Conservation (phyloP, 108 stramenopile species). For the Schizochytrium sp. region DNA sequence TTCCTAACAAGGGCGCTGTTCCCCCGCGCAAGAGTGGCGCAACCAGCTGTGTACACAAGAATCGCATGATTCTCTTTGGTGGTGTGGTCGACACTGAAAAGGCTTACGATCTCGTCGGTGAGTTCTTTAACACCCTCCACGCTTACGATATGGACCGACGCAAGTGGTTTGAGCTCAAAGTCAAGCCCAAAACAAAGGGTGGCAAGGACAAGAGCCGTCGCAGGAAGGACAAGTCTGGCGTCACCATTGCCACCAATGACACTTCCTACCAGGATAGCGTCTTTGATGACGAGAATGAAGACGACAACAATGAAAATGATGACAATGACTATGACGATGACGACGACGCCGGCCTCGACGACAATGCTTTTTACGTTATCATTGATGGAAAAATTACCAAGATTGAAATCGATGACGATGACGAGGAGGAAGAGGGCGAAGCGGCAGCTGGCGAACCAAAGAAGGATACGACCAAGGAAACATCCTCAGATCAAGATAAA, state of each 20-base stretch:
- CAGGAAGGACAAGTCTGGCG: background rate
- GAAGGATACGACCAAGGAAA: background rate
- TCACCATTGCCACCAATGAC: background rate
- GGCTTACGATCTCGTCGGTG: constrained; percentile 11
- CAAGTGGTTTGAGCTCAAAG: constrained; percentile 31
- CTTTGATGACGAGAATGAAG: constrained; percentile 5
- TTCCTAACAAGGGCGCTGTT: constrained; percentile 41
- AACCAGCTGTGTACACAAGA: constrained; percentile 39
- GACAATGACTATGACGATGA: background rate
- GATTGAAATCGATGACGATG: background rate
- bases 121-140: constrained; percentile 47
- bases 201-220: background rate
- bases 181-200: background rate
- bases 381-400: constrained; percentile 6
- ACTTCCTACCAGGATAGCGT: background rate
- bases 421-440: background rate
- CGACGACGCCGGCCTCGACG: background rate
- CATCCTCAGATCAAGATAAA: too few relatives aligned
- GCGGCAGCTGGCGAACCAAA: background rate
- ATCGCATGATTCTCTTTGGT: constrained; percentile 42
- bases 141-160: constrained; percentile 47
- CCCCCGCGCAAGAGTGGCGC: constrained; percentile 43
- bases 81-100: constrained; percentile 42
- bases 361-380: constrained; percentile 11
- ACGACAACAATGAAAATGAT: constrained; percentile 23